These are phyloP conservation scores for Russula brevipes DNA, from an alignment of 768 basidiomycete species.

Conservation along the genomic window DNA sequence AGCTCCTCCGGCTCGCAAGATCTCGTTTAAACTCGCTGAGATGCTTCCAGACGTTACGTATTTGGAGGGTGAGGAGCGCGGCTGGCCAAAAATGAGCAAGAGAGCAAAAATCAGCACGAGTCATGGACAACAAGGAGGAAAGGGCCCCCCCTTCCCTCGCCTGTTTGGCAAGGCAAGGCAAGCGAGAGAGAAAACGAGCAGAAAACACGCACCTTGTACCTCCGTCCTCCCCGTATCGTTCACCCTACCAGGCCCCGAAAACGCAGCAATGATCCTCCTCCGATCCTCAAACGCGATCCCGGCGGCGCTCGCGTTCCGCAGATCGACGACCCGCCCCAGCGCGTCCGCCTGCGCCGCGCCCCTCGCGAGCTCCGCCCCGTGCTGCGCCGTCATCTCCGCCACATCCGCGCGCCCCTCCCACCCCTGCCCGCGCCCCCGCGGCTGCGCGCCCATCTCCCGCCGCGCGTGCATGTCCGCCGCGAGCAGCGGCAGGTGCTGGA, in stretches of 20 bases:
- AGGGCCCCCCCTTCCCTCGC: no score
- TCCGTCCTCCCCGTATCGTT: slow-evolving; percentile 79
- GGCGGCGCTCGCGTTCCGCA: slow-evolving; percentile 80
- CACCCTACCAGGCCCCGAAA: slow-evolving; percentile 63
- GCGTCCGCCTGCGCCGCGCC: slow-evolving; percentile 46
- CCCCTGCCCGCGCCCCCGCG: not conserved
- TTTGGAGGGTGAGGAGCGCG: slow-evolving; percentile 79
- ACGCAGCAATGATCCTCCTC: slow-evolving; percentile 67
- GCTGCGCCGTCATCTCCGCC: slow-evolving; percentile 8
- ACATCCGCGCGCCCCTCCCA: not conserved
- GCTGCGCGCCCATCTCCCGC: slow-evolving; percentile 1
- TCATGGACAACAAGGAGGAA: not conserved
- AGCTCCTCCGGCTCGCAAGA: slow-evolving; percentile 66
- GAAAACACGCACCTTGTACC: slow-evolving; percentile 73
- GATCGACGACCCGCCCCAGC: slow-evolving; percentile 69
- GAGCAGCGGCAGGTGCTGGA: slow-evolving; percentile 59
- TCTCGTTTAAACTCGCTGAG: slow-evolving; percentile 65
- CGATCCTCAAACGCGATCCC: slow-evolving; percentile 89
- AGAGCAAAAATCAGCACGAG: not conserved
- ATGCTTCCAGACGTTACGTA: slow-evolving; percentile 78
- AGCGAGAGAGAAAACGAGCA: not conserved
- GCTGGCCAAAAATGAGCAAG: slow-evolving; percentile 41
- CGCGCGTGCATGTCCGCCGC: slow-evolving; percentile 32
- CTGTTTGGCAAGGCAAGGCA: no score
- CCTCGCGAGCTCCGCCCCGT: slow-evolving; percentile 30